These are phyloP conservation scores for Conoideocrella luteorostrata DNA, from an alignment of 2,329 filamentous ascomycete species.

Conservation along the genomic window DNA sequence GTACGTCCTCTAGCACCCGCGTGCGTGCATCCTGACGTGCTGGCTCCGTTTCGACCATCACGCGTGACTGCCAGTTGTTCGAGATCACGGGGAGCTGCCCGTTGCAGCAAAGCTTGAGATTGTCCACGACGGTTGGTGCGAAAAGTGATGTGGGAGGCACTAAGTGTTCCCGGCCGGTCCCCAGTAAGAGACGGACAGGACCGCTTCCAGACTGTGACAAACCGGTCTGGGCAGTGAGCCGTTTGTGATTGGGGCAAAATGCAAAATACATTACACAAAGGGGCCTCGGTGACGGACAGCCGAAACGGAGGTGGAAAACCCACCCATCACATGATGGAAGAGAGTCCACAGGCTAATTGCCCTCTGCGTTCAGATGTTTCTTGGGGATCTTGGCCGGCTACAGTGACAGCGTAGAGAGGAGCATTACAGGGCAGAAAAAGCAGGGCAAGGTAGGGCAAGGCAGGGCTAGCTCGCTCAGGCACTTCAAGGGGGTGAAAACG, in stretches of 20 bases:
- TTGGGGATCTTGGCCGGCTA: no score
- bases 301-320: conserved; percentile 4
- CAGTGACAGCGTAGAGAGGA: no score
- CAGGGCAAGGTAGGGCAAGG: no score
- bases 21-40: not conserved
- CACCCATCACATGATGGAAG: conserved; percentile 8
- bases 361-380: no score
- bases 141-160: not conserved
- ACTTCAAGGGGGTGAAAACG: not conserved
- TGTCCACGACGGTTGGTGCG: not conserved
- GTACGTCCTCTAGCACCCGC: not conserved
- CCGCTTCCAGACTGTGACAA: not conserved
- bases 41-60: conserved; percentile 2
- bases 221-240: not conserved
- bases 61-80: conserved; percentile 9
- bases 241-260: no score
- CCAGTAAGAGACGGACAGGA: not conserved
- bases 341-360: not conserved
- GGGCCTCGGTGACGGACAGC: not conserved
- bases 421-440: no score
- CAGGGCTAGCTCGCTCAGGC: not conserved
- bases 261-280: no score
- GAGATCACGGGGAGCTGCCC: conserved; percentile 6
- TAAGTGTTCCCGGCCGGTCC: no score
- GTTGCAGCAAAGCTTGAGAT: not conserved